These are phyloP conservation scores for Rhododendron vialii DNA, from an alignment of 148 eudicot species.

Conservation along the genomic window DNA sequence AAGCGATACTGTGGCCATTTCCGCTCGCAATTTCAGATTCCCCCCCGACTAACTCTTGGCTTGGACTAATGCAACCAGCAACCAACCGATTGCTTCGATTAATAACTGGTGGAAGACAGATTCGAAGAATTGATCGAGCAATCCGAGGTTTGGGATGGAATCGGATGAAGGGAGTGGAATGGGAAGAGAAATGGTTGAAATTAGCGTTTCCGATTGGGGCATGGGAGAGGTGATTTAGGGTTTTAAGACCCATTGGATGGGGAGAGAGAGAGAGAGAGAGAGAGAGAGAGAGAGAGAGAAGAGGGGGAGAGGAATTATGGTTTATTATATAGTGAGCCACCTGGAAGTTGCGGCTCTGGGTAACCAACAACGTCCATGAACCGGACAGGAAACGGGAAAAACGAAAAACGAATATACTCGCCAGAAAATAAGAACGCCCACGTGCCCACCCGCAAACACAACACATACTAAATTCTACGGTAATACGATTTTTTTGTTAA, in stretches of 20 bases:
- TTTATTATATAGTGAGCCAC: neutral
- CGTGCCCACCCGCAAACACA: too few relatives aligned
- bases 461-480: too few relatives aligned
- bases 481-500: too few relatives aligned
- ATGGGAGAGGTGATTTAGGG: constrained; percentile 11
- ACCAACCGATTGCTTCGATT: neutral
- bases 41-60: constrained; percentile 18
- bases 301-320: too few relatives aligned
- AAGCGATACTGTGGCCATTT: neutral
- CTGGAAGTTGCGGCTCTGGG: neutral
- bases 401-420: neutral
- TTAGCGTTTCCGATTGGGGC: neutral
- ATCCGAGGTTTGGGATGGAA: neutral
- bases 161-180: neutral
- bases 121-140: neutral
- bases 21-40: constrained; percentile 10
- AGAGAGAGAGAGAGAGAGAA: neutral
- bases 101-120: neutral
- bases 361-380: neutral
- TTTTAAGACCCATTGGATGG: constrained; percentile 19
- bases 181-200: neutral
- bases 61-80: constrained; percentile 26
- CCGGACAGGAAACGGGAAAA: neutral
- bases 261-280: neutral
- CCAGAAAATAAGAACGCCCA: too few relatives aligned